A percentile compares a stretch with the other conserved stretches of the same genome.
Evolutionary conservation across 1,139 yeast species (phyloP).

Genomic region (Debaryomyces nepalensis): DNA sequence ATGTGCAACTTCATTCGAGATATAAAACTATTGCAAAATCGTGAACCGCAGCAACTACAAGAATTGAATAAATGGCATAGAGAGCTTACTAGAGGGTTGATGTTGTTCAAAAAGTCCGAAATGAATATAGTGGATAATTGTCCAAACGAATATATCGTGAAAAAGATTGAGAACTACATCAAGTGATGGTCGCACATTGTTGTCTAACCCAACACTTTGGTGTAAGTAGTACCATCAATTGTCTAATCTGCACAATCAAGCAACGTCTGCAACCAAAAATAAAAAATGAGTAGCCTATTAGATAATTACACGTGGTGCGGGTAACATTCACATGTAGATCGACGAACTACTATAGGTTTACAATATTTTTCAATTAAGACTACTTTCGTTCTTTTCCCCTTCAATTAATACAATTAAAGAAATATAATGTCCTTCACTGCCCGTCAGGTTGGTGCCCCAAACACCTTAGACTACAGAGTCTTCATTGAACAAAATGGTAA

Average conservation of each 20-base stretch:
- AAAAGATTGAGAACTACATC: constrained; percentile 14
- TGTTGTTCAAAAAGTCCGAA: constrained; percentile 61
- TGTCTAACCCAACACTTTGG: no score
- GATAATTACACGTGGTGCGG: constrained; percentile 14
- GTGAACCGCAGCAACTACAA: constrained; percentile 4
- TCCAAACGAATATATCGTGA: constrained; percentile 18
- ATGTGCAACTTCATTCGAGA: constrained; percentile 33
- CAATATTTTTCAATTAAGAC: constrained; percentile 4
- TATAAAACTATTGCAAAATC: background rate
- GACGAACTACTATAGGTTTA: constrained; percentile 7
- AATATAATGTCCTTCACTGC: constrained; percentile 64
- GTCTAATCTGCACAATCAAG: background rate
- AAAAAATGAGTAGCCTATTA: constrained; percentile 3
- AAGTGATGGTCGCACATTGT: background rate
- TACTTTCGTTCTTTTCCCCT: constrained; percentile 12
- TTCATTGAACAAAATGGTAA: constrained; percentile 56
- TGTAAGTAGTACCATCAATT: no score
- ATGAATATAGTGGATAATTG: constrained; percentile 44
- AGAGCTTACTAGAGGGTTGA: constrained; percentile 59
- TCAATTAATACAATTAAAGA: constrained; percentile 13
- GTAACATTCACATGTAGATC: constrained; percentile 8
- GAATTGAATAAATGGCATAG: constrained; percentile 30
- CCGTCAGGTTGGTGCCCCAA: constrained; percentile 89
- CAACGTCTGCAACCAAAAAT: constrained; percentile 3
- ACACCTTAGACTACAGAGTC: constrained; percentile 90